Evolutionary conservation across 2,329 filamentous ascomycete genomes (phyloP), one percentile per base, ranked within the genome.

Genomic region (Talaromyces marneffei): DNA sequence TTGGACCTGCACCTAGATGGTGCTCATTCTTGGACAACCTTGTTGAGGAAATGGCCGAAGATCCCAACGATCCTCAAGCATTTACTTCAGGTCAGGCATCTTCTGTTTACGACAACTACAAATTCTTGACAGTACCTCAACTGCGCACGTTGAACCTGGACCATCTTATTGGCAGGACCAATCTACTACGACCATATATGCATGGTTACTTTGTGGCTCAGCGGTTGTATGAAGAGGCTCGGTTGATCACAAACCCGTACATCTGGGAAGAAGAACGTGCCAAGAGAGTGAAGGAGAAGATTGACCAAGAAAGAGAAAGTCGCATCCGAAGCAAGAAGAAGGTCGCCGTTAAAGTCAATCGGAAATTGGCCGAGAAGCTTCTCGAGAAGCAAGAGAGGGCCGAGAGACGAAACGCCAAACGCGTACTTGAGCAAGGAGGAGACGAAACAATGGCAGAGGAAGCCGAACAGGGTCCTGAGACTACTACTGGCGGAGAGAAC

Each of bases 91-190:
- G 73, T 31, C 74, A 79, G 59, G 71, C 83, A 76, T 78, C 86
- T 78, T 88, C 94, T 68, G 91, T 94, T 9, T 99, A 99, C 80
- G 94, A 99, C 77, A 97, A 99, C 77, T 97, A 93, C 85, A 99
- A 97, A 78, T 99, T 99, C 84, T 81, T 99, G 71, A 96, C 93
- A 1, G 76, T 91, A 64, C 86, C 90, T 46, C 92, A 99, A 74
- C 82, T 99, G 58, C 89, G 90, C 68, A 85, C 88, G 37, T 84
- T 99, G 66, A 95, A 91, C 72, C 77, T 99, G 70, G 88, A 90
- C 58, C 93, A 97, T 72, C 82, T 99, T 53, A 84, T 99, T 61
- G 93, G 93, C 66, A 92, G 91, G 68, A 96, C 92, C 29, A 94
- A 90, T 70, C 79, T 97, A 20, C 80, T 99, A 42, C 85, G 93